Evolutionary conservation across 345 rosid genomes (phyloP).

Genomic region (Citrus unshiu): DNA sequence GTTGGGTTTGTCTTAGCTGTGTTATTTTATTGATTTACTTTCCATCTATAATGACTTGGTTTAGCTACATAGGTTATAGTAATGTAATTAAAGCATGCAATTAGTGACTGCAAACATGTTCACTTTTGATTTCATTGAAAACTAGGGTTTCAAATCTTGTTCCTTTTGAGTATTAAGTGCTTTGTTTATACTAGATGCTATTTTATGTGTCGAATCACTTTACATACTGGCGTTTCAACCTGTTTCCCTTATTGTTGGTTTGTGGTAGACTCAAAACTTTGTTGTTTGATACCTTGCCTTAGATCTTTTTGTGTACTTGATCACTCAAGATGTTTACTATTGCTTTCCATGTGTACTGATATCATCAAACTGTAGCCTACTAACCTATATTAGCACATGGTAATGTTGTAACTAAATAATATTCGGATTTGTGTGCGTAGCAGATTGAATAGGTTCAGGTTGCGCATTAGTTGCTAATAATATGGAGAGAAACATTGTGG

Average conservation of each 20-base stretch:
- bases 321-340: slow-evolving; percentile 15
- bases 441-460: slow-evolving; percentile 4
- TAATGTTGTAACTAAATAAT: slow-evolving; percentile 4
- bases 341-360: slow-evolving; percentile 4
- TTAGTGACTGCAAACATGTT: slow-evolving; percentile 8
- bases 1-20: slow-evolving; percentile 14
- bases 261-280: slow-evolving; percentile 16
- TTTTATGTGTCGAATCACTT: slow-evolving; percentile 46
- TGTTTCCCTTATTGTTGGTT: not conserved
- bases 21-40: slow-evolving; percentile 19
- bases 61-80: slow-evolving; percentile 8
- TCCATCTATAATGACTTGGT: slow-evolving; percentile 19
- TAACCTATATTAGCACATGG: slow-evolving; percentile 2
- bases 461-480: slow-evolving; percentile 13
- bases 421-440: slow-evolving; percentile 6
- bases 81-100: slow-evolving; percentile 12
- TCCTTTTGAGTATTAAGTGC: slow-evolving; percentile 16
- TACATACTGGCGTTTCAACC: not conserved
- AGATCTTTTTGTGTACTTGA: slow-evolving; percentile 11
- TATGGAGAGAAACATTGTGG: slow-evolving; percentile 23
- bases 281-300: slow-evolving; percentile 6
- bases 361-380: not conserved
- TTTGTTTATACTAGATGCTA: slow-evolving; percentile 26
- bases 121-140: slow-evolving; percentile 25
- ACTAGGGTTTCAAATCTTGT: slow-evolving; percentile 42